These are phyloP conservation scores for Polychytrium aggregatum DNA, from an alignment of 192 early-diverging fungal species.

Conservation along the genomic window DNA sequence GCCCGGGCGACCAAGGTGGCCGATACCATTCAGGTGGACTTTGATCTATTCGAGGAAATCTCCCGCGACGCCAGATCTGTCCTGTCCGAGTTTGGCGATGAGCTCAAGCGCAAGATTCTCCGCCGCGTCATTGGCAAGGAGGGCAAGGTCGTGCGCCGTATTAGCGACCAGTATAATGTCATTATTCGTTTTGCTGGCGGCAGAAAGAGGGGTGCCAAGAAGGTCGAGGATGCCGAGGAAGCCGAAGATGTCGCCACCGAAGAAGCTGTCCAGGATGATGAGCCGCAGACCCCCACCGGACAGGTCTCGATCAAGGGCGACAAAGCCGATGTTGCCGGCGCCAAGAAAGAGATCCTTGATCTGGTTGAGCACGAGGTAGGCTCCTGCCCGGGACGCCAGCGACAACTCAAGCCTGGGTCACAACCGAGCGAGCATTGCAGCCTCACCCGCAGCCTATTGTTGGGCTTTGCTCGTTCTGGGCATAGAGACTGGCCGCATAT, in stretches of 20 bases:
- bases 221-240: conserved; percentile 40
- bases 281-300: conserved; percentile 9
- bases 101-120: conserved; percentile 23
- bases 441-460: no score
- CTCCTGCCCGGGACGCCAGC: not conserved
- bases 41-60: conserved; percentile 54
- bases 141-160: conserved; percentile 67
- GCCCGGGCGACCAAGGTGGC: conserved; percentile 29
- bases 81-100: conserved; percentile 14
- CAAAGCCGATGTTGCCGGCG: conserved; percentile 65
- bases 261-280: conserved; percentile 1
- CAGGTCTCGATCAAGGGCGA: conserved; percentile 73
- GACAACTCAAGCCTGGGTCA: no score
- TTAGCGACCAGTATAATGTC: conserved; percentile 68
- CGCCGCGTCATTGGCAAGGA: conserved; percentile 73
- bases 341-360: conserved; percentile 72
- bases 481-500: not conserved
- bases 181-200: conserved; percentile 45
- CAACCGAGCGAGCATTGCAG: no score
- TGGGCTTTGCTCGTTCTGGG: not conserved
- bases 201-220: conserved; percentile 18
- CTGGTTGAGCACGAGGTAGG: conserved; percentile 69
- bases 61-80: conserved; percentile 43
- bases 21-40: conserved; percentile 57
- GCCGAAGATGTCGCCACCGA: conserved; percentile 13